Evolutionary conservation across 768 basidiomycete species (phyloP), one percentile per base, ranked within the genome.

Genomic region (Tephrocybe sp.): DNA sequence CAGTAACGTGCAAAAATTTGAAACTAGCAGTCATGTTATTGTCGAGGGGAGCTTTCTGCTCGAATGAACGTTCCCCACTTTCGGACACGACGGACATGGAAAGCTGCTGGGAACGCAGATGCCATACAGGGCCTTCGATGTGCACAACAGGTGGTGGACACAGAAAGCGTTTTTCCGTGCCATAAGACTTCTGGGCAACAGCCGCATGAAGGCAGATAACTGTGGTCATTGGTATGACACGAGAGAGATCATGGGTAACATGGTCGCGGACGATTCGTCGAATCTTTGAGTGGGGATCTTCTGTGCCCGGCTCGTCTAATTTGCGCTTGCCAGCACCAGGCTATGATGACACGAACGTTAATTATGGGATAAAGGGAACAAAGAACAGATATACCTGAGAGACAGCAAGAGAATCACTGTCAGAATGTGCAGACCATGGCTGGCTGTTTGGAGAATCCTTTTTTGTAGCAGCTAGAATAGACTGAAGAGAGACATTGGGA

Each of bases 161-260:
- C 33, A 98, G 80, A 65, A 95, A 93, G 51, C 94, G 87, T 68
- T 95, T 94, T 73, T 97, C 94, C 67, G 87, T 92, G 45, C 92
- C 92, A 65, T 97, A 97, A 10, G 92, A 94, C 72, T 97, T 97
- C 72, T 97, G 94, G 1, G 92, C 94, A 45, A 94, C 92, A 30
- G 90, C 91, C 20, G 93, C 92, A 62, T 96, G 93, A 47, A 94
- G 76, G 59, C 89, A 92, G 54, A 92, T 82, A 30, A 93, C 89
- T 34, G 90, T 92, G 33, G 91, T 92, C 91, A 93, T 92, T 53
- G 88, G 87, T 71, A 89, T 80, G 59, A 87, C 81, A 56, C 85
- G 85, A 43, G 80, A 66, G 8, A 84, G 83, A 60, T 90, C 87
- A 62, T 87, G 85, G 31, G 82, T 81, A 57, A 89, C 80, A 65